These are phyloP conservation scores for Penicillium sp. DNA, from an alignment of 2,329 filamentous ascomycete species.

Conservation along the genomic window DNA sequence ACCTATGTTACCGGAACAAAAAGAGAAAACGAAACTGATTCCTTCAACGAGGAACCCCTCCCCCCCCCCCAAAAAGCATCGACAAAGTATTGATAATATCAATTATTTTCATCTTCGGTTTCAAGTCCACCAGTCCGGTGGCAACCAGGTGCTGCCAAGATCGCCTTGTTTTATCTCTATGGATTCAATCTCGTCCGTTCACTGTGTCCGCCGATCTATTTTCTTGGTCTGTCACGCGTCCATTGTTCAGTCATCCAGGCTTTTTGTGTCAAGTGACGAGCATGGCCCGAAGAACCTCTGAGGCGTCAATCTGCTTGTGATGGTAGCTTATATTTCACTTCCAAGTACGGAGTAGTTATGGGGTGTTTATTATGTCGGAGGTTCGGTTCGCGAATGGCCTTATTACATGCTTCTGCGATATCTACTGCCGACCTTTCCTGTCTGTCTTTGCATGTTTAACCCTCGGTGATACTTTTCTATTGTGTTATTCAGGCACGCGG, in stretches of 20 bases:
- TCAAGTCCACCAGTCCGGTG: not conserved
- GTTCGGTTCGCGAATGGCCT: constrained; percentile 18
- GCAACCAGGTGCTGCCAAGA: not conserved
- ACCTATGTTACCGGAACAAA: not conserved
- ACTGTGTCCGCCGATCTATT: constrained; percentile 18
- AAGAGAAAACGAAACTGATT: not conserved
- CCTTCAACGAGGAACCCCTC: not conserved
- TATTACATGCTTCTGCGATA: constrained; percentile 10
- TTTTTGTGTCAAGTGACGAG: constrained; percentile 7
- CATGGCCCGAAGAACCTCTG: constrained; percentile 5
- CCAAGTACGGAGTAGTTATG: constrained; percentile 16
- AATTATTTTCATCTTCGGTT: not conserved
- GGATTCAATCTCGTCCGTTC: constrained; percentile 11
- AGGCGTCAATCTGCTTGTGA: constrained; percentile 19
- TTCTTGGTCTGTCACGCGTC: constrained; percentile 16
- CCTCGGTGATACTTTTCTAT: not conserved
- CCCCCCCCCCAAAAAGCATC: not conserved
- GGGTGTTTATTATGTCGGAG: constrained; percentile 18
- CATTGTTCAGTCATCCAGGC: constrained; percentile 1
- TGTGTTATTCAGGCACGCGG: constrained; percentile 6
- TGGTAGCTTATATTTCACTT: constrained; percentile 20
- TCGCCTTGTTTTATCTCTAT: constrained; percentile 7
- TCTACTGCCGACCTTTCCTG: constrained; percentile 7
- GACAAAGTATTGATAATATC: not conserved
- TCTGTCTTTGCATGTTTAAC: constrained; percentile 4